A percentile compares a stretch with the other conserved stretches of the same genome.
Conservation (phyloP, 2,329 filamentous ascomycete species). For the Bipolaris zeicola region DNA sequence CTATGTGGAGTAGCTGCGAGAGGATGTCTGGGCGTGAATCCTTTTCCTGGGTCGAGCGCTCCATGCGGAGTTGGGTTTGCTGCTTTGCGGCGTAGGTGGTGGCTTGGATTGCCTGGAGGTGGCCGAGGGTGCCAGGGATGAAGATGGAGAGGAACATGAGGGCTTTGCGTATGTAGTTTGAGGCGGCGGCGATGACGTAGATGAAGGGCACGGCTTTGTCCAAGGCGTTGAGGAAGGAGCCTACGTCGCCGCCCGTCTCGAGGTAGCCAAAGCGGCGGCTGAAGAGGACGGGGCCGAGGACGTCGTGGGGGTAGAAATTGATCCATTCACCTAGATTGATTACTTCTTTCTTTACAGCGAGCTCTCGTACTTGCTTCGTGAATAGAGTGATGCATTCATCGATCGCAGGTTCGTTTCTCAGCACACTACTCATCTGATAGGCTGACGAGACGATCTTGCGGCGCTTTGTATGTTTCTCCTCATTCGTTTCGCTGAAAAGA, state of each 20-base stretch:
- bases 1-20: constrained; percentile 34
- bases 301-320: constrained; percentile 43
- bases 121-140: constrained; percentile 26
- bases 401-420: constrained; percentile 38
- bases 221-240: constrained; percentile 47
- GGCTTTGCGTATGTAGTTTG: constrained; percentile 32
- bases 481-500: constrained; percentile 26
- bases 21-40: constrained; percentile 19
- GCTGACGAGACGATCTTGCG: constrained; percentile 25
- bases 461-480: constrained; percentile 23
- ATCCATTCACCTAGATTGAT: constrained; percentile 39
- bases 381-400: constrained; percentile 32
- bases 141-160: constrained; percentile 31
- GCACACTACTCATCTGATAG: constrained; percentile 52
- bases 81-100: constrained; percentile 22
- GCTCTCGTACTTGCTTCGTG: constrained; percentile 25
- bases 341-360: constrained; percentile 20
- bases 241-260: constrained; percentile 47
- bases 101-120: constrained; percentile 34
- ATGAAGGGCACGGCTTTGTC: constrained; percentile 42
- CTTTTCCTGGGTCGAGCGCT: constrained; percentile 7
- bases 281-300: constrained; percentile 52
- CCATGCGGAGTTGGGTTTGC: constrained; percentile 21
- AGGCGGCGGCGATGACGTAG: constrained; percentile 36
- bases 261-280: constrained; percentile 53